A percentile compares a stretch with the other conserved stretches of the same genome.
These are phyloP conservation scores for Volvox reticuliferus DNA, from an alignment of 139 green algal species.

Conservation along the genomic window DNA sequence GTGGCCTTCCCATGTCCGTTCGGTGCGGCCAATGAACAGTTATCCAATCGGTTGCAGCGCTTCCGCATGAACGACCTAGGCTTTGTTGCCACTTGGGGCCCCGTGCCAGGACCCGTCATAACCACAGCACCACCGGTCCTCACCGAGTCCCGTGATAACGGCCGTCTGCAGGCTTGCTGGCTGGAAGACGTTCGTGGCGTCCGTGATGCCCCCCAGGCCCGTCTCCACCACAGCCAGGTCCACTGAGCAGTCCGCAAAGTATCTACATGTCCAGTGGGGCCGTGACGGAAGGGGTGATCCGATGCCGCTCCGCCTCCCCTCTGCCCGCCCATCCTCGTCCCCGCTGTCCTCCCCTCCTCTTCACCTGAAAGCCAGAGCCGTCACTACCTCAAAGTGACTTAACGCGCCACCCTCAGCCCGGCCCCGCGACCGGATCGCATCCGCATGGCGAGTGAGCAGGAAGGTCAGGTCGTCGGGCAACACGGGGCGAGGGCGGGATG, in stretches of 20 bases:
- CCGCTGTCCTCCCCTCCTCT: not conserved
- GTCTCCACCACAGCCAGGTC: constrained; percentile 89
- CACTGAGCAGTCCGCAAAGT: constrained; percentile 79
- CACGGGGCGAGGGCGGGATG: not conserved
- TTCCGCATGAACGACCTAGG: too few species aligned
- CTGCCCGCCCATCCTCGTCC: not conserved
- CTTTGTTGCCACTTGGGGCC: too few species aligned
- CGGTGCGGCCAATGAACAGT: too few species aligned
- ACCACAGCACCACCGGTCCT: not conserved
- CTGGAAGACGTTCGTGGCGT: constrained; percentile 90
- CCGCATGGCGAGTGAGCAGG: not conserved
- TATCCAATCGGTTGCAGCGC: too few species aligned
- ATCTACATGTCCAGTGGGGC: constrained; percentile 37
- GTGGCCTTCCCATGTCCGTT: too few species aligned
- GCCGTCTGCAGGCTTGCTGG: constrained; percentile 57
- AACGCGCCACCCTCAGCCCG: constrained; percentile 59
- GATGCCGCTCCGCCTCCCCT: not conserved
- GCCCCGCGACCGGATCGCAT: constrained; percentile 16
- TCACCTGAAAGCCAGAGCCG: constrained; percentile 77
- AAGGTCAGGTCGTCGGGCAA: constrained; percentile 34
- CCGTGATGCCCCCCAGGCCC: constrained; percentile 82
- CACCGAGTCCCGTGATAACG: constrained; percentile 69
- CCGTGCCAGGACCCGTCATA: too few species aligned
- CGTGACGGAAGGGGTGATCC: not conserved
- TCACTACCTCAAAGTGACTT: constrained; percentile 90